Evolutionary conservation across 1,284 basidiomycete species (phyloP), one percentile per base, ranked within the genome.

Genomic region (Apiotrichum montevideense): DNA sequence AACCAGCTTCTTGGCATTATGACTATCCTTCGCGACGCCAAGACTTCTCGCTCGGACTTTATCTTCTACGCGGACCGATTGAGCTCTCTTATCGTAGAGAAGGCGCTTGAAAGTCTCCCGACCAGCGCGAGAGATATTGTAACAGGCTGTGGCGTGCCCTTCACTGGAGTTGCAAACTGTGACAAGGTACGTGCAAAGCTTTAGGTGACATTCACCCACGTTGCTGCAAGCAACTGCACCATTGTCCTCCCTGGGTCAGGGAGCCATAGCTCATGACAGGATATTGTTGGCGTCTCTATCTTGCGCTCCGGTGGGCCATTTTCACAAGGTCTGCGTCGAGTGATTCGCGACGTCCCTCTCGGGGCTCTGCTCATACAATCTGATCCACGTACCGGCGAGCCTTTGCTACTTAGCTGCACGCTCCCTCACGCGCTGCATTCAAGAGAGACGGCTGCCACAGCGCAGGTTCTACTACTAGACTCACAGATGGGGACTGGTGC

Each of bases 401-500:
- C 94, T 0, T 78, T 96, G 6, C 80, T 98, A 35, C 83, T 97
- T 57, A 87, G 93, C 65, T 81, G 84, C 51, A 84, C 84, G 77
- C 82, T 98, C 13, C 95, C 95, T 0, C 71, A 80, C 2, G 85
- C 79, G 66, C 74, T 96, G 52, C 86, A 87, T 44, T 77, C 82
- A 42, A 79, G 84, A 42, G 78, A 84, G 55, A 77, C 79, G 42
- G 90, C 92, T 1, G 72, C 79, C 57, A 79, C 87, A 45, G 80
- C 88, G 2, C 91, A 85, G 79, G 92, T 95, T 1, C 86, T 97
- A 71, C 76, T 98, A n/a, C 80, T 97, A 35, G 95, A 98, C 71
- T 88, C 90, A 3, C 94, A 92, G 80, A 92, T 98, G 73, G 92
- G 91, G 4, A 98, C 94, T 0, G 95, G 87, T 3, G 94, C 95